Evolutionary conservation across 148 eudicot species (phyloP).

Genomic region (Drosera capensis): DNA sequence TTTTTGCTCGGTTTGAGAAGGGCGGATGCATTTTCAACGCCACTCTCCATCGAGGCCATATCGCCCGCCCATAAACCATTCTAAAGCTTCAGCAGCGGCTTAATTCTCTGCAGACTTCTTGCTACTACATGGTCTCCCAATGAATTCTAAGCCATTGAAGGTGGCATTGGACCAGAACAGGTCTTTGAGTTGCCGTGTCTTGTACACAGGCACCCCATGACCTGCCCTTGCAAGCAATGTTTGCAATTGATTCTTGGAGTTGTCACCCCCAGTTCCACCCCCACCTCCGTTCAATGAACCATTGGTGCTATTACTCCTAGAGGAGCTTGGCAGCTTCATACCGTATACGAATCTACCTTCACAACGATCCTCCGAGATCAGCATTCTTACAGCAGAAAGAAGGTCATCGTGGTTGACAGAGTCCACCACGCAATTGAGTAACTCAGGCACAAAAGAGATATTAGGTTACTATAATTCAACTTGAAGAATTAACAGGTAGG

Average conservation of each 20-base stretch:
- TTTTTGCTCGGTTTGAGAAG: slow-evolving; percentile 56
- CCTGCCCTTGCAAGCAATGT: slow-evolving; percentile 76
- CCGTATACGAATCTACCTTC: slow-evolving; percentile 88
- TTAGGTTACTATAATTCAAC: not conserved
- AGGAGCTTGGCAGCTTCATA: slow-evolving; percentile 35
- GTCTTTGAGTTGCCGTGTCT: slow-evolving; percentile 54
- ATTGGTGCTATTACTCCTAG: too few relatives aligned
- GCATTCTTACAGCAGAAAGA: slow-evolving; percentile 48
- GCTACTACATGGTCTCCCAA: slow-evolving; percentile 54
- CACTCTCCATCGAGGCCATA: slow-evolving; percentile 35
- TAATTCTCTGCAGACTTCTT: slow-evolving; percentile 86
- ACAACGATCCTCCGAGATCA: slow-evolving; percentile 63
- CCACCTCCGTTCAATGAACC: slow-evolving; percentile 14
- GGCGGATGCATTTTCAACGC: slow-evolving; percentile 47
- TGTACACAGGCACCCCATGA: slow-evolving; percentile 61
- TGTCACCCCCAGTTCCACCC: too few relatives aligned
- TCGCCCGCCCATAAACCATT: slow-evolving; percentile 82
- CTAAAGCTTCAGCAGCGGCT: slow-evolving; percentile 76
- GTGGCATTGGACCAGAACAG: slow-evolving; percentile 53
- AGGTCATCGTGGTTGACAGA: slow-evolving; percentile 35
- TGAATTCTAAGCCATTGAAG: slow-evolving; percentile 70
- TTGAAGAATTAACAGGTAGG: not conserved
- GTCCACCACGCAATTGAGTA: slow-evolving; percentile 45
- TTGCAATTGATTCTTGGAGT: slow-evolving; percentile 72
- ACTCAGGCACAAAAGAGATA: slow-evolving; percentile 24